Percentiles rank a stretch among this genome's conserved stretches.
phyloP scores from a whole-genome alignment of 345 rosid species.

The Clarkia xantiana region DNA sequence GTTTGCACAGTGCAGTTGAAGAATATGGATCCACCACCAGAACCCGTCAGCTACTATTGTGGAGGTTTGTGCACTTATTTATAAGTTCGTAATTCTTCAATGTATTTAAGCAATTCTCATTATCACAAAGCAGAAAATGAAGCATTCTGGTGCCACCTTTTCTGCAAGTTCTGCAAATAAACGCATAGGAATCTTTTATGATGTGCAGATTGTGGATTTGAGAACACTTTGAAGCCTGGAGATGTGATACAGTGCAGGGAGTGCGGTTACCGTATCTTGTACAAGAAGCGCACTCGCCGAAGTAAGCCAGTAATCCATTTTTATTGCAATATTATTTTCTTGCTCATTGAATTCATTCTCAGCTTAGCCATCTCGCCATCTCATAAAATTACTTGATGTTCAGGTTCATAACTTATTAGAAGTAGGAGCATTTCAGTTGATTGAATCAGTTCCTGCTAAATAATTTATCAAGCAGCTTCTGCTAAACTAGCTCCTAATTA shows the following conservation, averaged over 20 bases:
- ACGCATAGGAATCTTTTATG: not conserved
- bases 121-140: not conserved
- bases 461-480: no score
- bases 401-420: no score
- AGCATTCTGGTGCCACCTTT: no score
- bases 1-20: not conserved
- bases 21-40: slow-evolving; percentile 67
- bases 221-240: slow-evolving; percentile 70
- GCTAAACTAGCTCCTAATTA: no score
- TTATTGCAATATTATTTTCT: no score
- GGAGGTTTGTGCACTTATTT: slow-evolving; percentile 26
- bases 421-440: no score
- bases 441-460: no score
- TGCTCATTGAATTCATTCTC: no score
- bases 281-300: slow-evolving; percentile 88
- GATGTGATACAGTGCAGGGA: slow-evolving; percentile 93
- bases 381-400: no score
- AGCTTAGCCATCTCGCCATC: no score
- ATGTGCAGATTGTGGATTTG: slow-evolving; percentile 65
- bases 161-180: no score
- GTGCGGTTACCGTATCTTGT: slow-evolving; percentile 80
- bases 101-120: not conserved
- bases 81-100: not conserved
- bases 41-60: slow-evolving; percentile 72
- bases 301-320: slow-evolving; percentile 3